phyloP scores from a whole-genome alignment of 495 filamentous ascomycete genomes.

The Tetracladium setigerum region DNA sequence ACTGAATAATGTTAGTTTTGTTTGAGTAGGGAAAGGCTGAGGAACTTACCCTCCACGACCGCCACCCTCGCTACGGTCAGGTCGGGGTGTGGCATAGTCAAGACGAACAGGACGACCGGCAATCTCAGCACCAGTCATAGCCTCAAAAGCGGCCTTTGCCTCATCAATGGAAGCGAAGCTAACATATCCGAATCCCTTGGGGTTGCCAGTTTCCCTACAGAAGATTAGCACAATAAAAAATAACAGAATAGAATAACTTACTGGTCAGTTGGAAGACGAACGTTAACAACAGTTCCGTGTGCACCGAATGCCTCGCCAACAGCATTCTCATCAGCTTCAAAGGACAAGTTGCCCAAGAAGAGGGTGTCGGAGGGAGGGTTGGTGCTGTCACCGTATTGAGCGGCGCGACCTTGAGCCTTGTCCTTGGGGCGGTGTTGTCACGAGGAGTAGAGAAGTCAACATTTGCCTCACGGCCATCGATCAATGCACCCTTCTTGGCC shows the following conservation, averaged over 20 bases:
- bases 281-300: constrained; percentile 61
- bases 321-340: constrained; percentile 70
- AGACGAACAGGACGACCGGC: constrained; percentile 77
- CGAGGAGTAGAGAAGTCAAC: constrained; percentile 81
- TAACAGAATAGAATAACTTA: constrained; percentile 28
- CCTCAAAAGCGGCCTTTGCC: constrained; percentile 66
- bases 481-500: constrained; percentile 67
- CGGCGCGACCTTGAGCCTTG: constrained; percentile 60
- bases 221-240: constrained; percentile 27
- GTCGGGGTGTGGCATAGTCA: constrained; percentile 78
- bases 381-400: constrained; percentile 66
- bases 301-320: constrained; percentile 69
- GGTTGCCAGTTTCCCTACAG: constrained; percentile 67
- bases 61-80: constrained; percentile 44
- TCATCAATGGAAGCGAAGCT: constrained; percentile 79
- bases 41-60: constrained; percentile 31
- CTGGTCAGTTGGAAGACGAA: constrained; percentile 85
- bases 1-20: constrained; percentile 24
- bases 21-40: constrained; percentile 28
- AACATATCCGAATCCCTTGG: constrained; percentile 95
- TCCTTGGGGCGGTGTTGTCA: constrained; percentile 42
- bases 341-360: constrained; percentile 89
- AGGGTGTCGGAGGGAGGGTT: constrained; percentile 78
- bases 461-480: constrained; percentile 83
- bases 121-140: constrained; percentile 68